phyloP scores from a whole-genome alignment of 106 monocot genomes.

The Allium sativum region DNA sequence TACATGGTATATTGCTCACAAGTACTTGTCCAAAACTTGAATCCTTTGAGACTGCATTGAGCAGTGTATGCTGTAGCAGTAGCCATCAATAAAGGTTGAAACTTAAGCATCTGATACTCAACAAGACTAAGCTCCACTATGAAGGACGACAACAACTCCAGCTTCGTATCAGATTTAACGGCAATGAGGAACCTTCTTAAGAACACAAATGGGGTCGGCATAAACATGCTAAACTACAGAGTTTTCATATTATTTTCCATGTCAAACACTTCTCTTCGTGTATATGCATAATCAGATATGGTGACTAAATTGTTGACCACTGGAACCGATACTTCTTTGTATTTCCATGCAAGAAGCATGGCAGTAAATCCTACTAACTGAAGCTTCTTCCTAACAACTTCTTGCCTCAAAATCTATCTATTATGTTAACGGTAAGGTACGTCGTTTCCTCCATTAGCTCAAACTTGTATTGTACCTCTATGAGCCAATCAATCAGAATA shows the following conservation, averaged over 20 bases:
- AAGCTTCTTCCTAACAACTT: slow-evolving; percentile 71
- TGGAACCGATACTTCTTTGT: slow-evolving; percentile 84
- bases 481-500: slow-evolving; percentile 90
- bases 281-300: slow-evolving; percentile 81
- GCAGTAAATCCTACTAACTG: slow-evolving; percentile 92
- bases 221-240: slow-evolving; percentile 70
- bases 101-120: slow-evolving; percentile 69
- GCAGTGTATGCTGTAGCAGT: slow-evolving; percentile 79
- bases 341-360: slow-evolving; percentile 92
- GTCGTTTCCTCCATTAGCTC: slow-evolving; percentile 91
- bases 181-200: slow-evolving; percentile 90
- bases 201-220: slow-evolving; percentile 84
- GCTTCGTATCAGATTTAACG: slow-evolving; percentile 60
- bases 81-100: slow-evolving; percentile 55
- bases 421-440: slow-evolving; percentile 79
- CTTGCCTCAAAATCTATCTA: slow-evolving; percentile 70
- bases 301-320: slow-evolving; percentile 80
- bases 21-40: slow-evolving; percentile 50
- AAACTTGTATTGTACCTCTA: slow-evolving; percentile 98
- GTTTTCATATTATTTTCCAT: slow-evolving; percentile 81
- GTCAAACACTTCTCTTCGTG: slow-evolving; percentile 54
- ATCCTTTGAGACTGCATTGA: slow-evolving; percentile 46
- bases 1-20: slow-evolving; percentile 58
- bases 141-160: slow-evolving; percentile 47
- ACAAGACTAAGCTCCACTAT: slow-evolving; percentile 54